Evolutionary conservation across 768 basidiomycete species (phyloP).

Genomic region (Crepidotus variabilis): DNA sequence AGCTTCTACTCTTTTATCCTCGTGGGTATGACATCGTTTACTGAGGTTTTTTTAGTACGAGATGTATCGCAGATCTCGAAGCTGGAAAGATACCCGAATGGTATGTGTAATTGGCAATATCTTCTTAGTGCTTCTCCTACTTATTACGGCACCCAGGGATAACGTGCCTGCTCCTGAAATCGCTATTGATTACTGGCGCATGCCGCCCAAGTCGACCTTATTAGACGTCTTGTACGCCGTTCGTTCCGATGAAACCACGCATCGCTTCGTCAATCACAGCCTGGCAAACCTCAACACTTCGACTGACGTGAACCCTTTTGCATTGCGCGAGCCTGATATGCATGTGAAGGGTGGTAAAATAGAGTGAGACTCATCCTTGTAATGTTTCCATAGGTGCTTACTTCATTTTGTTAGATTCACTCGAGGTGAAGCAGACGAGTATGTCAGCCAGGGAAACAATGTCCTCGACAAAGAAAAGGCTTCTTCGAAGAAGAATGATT

Average conservation of each 20-base stretch:
- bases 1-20: constrained; percentile 20
- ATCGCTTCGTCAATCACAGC: constrained; percentile 95
- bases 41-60: constrained; percentile 48
- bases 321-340: constrained; percentile 87
- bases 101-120: constrained; percentile 34
- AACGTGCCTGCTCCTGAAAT: constrained; percentile 78
- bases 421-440: constrained; percentile 61
- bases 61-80: constrained; percentile 81
- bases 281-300: constrained; percentile 78
- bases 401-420: constrained; percentile 47
- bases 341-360: constrained; percentile 71
- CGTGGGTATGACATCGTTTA: not conserved
- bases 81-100: constrained; percentile 79
- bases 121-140: not conserved
- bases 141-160: constrained; percentile 37
- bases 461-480: no score
- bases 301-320: constrained; percentile 87
- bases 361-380: constrained; percentile 45
- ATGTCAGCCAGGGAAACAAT: constrained; percentile 27
- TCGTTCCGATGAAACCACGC: constrained; percentile 89
- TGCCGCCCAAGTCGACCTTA: constrained; percentile 67
- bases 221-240: constrained; percentile 93
- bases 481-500: no score
- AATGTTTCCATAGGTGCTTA: not conserved
- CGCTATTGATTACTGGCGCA: constrained; percentile 94